phyloP scores from a whole-genome alignment of 148 eudicot genomes.

The Nyssa sinensis region DNA sequence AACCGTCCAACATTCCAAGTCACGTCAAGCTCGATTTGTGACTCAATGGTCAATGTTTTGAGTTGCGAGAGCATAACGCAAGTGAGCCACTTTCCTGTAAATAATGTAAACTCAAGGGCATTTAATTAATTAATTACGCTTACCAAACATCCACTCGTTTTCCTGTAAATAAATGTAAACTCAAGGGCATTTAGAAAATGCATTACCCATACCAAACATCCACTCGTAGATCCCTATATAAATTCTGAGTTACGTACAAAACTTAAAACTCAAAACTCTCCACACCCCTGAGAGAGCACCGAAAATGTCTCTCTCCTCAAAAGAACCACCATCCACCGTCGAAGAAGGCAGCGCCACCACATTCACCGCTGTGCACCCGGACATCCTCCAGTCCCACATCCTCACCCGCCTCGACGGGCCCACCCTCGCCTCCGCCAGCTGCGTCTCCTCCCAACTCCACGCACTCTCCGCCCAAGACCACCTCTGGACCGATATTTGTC shows the following conservation, averaged over 20 bases:
- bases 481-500: slow-evolving; percentile 65
- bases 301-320: not conserved
- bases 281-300: not conserved
- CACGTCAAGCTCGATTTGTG: too few species aligned
- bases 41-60: too few species aligned
- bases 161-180: not conserved
- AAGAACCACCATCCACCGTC: slow-evolving; percentile 13
- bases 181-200: not conserved
- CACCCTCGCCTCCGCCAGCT: slow-evolving; percentile 53
- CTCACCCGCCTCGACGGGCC: slow-evolving; percentile 72
- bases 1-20: too few species aligned
- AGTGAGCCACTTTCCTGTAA: too few species aligned
- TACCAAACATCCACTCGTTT: too few species aligned
- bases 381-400: slow-evolving; percentile 58
- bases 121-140: too few species aligned
- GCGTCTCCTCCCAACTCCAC: slow-evolving; percentile 55
- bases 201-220: not conserved
- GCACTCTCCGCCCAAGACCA: slow-evolving; percentile 40
- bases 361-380: slow-evolving; percentile 50
- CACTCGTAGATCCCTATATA: not conserved
- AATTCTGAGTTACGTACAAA: not conserved
- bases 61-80: too few species aligned
- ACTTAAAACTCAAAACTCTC: not conserved
- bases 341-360: slow-evolving; percentile 25
- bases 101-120: too few species aligned